Conservation (phyloP, 306 rosid species). For the Vigna hirtella region DNA sequence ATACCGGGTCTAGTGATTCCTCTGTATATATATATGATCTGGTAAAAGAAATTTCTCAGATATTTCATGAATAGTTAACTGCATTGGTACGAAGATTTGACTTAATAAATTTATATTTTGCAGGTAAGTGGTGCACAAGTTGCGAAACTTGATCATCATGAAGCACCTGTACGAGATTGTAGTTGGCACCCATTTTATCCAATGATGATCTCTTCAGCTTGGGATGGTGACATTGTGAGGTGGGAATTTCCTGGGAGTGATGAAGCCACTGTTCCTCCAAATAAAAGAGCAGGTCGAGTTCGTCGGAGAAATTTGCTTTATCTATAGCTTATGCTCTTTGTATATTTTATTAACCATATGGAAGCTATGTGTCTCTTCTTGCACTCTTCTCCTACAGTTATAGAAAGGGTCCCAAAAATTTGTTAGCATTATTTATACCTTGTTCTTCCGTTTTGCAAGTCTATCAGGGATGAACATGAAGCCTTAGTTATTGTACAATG, state of each 20-base stretch:
- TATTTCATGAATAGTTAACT: background rate
- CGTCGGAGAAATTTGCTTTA: constrained; percentile 44
- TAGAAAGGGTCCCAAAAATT: constrained; percentile 19
- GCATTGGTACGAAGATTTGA: background rate
- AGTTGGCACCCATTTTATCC: constrained; percentile 68
- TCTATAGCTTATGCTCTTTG: constrained; percentile 33
- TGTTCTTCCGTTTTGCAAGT: constrained; percentile 28
- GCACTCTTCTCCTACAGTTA: background rate
- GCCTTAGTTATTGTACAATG: background rate
- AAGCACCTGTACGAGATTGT: constrained; percentile 61
- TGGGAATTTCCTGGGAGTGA: constrained; percentile 64
- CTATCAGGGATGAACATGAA: constrained; percentile 29
- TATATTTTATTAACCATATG: constrained; percentile 28
- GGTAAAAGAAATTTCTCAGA: constrained; percentile 56
- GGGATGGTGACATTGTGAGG: constrained; percentile 65
- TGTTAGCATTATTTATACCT: constrained; percentile 31
- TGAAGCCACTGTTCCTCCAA: constrained; percentile 37
- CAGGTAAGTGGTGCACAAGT: constrained; percentile 66
- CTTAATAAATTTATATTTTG: background rate
- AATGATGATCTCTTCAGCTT: constrained; percentile 54
- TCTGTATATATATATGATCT: constrained; percentile 84
- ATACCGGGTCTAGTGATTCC: constrained; percentile 83
- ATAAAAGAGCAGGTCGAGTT: constrained; percentile 35
- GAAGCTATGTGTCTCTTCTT: background rate
- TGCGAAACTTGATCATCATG: constrained; percentile 62